Evolutionary conservation across 441 rosid genomes (phyloP), one percentile per base, ranked within the genome.

Genomic region (Erysimum pusillum): DNA sequence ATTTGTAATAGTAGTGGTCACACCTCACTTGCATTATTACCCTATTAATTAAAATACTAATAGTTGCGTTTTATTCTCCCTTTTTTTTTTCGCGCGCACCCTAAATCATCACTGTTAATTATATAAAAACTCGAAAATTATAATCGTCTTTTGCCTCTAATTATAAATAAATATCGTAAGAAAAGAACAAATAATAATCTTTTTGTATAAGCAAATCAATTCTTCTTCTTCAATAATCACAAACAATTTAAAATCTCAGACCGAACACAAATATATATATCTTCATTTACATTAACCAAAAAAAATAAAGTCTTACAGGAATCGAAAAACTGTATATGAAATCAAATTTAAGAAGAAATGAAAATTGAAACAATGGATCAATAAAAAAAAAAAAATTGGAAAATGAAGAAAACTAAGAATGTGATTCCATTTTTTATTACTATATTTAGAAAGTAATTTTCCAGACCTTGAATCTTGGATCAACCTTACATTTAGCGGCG

Each of bases 381-480:
- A 22, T 13, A 18, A 41, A 39, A 7, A 45, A 34, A 11, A 58
- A 53, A 10, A 41, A 9, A 14, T 6, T 20, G 69, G 18, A 49
- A 65, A 41, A 51, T 12, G 58, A 14, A 72, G 66, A 64, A 7
- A 56, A 31, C 82, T 64, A 71, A 79, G 38, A 74, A 85, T 78
- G 63, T 74, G 75, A 31, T 52, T 35, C 15, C 20, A 28, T 78
- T n/a, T 2, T 9, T 22, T 5, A 4, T 10, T 17, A 28, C 35
- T 15, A 67, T 38, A 14, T 67, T 80, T 75, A 91, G 36, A 94
- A 75, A 62, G 85, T 87, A 88, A 91, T 86, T 79, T 88, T 90
- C 99, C 98, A 92, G 76, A 94, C 85, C 90, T 90, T 94, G 79
- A 92, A 56, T 71, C 90, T 84, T 69, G 85, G 63, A 76, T 95